A percentile compares a stretch with the other conserved stretches of the same genome.
Evolutionary conservation across 108 stramenopile species (phyloP).

Genomic region (Mediolabrus comicus): DNA sequence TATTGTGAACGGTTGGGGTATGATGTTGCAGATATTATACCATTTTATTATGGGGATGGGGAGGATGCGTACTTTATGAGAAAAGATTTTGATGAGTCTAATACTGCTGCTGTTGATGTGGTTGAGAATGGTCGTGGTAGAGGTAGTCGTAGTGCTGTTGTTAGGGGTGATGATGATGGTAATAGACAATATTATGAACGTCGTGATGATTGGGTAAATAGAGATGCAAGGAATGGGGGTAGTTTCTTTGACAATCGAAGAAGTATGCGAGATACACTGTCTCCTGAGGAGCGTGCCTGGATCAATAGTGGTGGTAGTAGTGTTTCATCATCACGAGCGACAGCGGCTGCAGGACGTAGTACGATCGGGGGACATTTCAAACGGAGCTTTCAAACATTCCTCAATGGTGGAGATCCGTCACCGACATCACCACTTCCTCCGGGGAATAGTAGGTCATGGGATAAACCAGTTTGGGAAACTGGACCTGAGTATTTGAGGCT

Average conservation of each 20-base stretch:
- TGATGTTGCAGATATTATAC: slow-evolving; percentile 66
- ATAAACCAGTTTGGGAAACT: slow-evolving; percentile 47
- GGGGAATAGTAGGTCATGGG: not conserved
- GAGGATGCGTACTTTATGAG: slow-evolving; percentile 92
- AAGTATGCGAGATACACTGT: slow-evolving; percentile 19
- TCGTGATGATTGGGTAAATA: slow-evolving; percentile 22
- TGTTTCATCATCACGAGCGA: not conserved
- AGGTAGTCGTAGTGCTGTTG: too few species aligned
- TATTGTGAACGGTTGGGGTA: slow-evolving; percentile 74
- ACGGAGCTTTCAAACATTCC: slow-evolving; percentile 27
- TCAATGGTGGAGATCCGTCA: slow-evolving; percentile 13
- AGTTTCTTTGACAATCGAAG: slow-evolving; percentile 33
- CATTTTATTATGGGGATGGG: slow-evolving; percentile 86
- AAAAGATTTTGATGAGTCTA: too few species aligned
- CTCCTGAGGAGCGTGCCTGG: slow-evolving; percentile 26
- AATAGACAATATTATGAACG: not conserved
- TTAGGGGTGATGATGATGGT: not conserved
- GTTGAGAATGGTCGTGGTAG: not conserved
- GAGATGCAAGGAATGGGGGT: slow-evolving; percentile 10
- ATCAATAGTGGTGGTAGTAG: not conserved
- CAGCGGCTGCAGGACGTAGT: not conserved
- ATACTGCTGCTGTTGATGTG: not conserved
- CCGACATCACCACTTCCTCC: not conserved
- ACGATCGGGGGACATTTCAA: slow-evolving; percentile 21
- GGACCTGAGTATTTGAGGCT: slow-evolving; percentile 55